Conservation (phyloP, 768 basidiomycete species). For the Heimioporus sp. region DNA sequence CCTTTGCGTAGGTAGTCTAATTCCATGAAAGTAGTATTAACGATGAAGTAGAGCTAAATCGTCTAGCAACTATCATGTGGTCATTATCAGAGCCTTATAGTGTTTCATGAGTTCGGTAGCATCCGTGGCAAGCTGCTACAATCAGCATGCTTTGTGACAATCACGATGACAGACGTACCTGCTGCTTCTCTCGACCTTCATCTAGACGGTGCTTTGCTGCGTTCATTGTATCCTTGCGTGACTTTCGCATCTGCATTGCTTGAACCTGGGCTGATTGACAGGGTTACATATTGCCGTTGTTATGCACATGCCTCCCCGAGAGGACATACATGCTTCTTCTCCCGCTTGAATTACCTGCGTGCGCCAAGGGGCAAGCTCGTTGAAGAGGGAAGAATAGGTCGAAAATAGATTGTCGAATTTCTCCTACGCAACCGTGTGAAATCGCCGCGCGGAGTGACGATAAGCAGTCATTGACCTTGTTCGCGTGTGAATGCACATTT, state of each 20-base stretch:
- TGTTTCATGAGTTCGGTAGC: constrained; percentile 39
- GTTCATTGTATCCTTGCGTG: constrained; percentile 34
- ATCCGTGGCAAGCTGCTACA: constrained; percentile 35
- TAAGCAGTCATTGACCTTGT: constrained; percentile 13
- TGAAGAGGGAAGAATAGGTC: constrained; percentile 23
- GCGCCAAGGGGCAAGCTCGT: constrained; percentile 33
- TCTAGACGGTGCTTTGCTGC: constrained; percentile 33
- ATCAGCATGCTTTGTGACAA: neutral
- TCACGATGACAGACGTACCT: constrained; percentile 19
- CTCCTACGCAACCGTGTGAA: constrained; percentile 16
- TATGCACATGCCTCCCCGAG: neutral
- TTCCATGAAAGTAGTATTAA: neutral
- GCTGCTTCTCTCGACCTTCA: constrained; percentile 38
- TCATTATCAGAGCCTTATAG: constrained; percentile 38
- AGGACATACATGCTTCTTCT: constrained; percentile 33
- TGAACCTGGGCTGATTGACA: constrained; percentile 32
- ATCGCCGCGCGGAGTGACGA: neutral
- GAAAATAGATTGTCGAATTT: constrained; percentile 23
- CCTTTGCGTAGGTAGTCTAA: neutral
- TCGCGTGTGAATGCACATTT: constrained; percentile 5
- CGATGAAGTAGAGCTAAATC: neutral
- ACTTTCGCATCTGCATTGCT: constrained; percentile 29
- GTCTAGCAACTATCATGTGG: constrained; percentile 11
- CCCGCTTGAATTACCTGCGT: constrained; percentile 30
- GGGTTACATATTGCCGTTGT: constrained; percentile 1